Conservation (phyloP, 2,329 filamentous ascomycete genomes). For the Pseudogymnoascus sp. region DNA sequence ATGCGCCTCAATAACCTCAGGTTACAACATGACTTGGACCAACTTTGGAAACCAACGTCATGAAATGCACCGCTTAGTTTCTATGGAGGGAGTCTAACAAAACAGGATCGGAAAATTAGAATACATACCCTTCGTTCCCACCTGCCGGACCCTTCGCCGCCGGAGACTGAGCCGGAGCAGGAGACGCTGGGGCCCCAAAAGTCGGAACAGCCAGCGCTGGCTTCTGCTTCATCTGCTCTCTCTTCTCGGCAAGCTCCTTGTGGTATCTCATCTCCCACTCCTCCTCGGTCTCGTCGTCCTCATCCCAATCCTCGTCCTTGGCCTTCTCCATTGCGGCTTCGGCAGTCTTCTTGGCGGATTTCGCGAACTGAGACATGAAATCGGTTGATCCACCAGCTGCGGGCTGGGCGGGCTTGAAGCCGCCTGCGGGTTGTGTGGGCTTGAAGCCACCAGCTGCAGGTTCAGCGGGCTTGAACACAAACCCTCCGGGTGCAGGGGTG, state of each 20-base stretch:
- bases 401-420: background rate
- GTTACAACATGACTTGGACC: background rate
- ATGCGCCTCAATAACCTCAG: background rate
- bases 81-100: background rate
- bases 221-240: background rate
- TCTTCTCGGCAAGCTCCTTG: constrained; percentile 9
- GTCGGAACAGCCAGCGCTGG: constrained; percentile 10
- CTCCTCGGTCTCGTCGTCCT: constrained; percentile 21
- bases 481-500: background rate
- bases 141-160: constrained; percentile 4
- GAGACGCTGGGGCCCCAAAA: constrained; percentile 15
- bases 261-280: constrained; percentile 18
- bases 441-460: background rate
- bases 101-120: background rate
- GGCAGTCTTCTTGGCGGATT: constrained; percentile 19
- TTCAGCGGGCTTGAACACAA: background rate
- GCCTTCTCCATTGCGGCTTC: constrained; percentile 21
- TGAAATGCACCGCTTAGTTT: background rate
- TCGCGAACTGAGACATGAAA: constrained; percentile 21
- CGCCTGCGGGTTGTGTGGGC: background rate
- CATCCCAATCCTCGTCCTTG: constrained; percentile 25
- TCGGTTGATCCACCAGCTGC: constrained; percentile 12
- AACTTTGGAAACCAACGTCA: background rate
- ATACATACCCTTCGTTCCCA: constrained; percentile 5
- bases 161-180: background rate